Evolutionary conservation across 352 stramenopile genomes (phyloP), one percentile per base, ranked within the genome.

Genomic region (Phytophthora podocarpi): DNA sequence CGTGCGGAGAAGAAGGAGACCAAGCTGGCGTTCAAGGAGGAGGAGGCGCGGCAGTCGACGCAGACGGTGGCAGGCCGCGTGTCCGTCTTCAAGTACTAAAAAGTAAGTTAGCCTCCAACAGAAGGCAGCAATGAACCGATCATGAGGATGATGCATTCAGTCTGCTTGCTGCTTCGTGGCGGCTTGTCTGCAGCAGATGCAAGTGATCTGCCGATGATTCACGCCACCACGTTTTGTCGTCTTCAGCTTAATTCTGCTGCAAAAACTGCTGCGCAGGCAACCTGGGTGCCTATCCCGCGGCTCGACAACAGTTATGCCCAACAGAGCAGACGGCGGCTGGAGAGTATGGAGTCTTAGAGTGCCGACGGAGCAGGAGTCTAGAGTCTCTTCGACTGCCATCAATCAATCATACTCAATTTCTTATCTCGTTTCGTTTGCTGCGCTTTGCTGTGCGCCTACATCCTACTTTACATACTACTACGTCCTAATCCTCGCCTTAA

Each of bases 1-100:
- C 78, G 96, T 21, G 87, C 91, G 56, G 91, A 98, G 60, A 99
- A 99, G 86, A 98, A 98, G 72, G 89, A 96, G 65, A 97, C 89
- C 57, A 97, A 96, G 67, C 80, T 91, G 36, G 89, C 90, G 31
- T 98, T 98, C 70, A 91, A 90, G 65, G 86, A 98, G 26, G 96
- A 98, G 63, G 93, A 97, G 67, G 76, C 85, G 66, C 80, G 83
- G 26, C 83, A 93, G 67, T 72, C 73, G 23, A 68, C 64, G 49
- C 78, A 89, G 63, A 91, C 78, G 8, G 59, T 80, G 27, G 74
- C 63, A 31, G 81, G 82, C 58, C 81, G 79, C 21, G 81, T 90
- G 31, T 90, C 83, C 46, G 64, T 90, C 46, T 92, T 90, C 64
- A 87, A 85, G 71, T 90, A 92, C 66, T 89, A 68, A 78, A n/a